Percentiles rank a stretch among this genome's conserved stretches.
Evolutionary conservation across 345 rosid species (phyloP).

Genomic region (Eucalyptus viminalis): DNA sequence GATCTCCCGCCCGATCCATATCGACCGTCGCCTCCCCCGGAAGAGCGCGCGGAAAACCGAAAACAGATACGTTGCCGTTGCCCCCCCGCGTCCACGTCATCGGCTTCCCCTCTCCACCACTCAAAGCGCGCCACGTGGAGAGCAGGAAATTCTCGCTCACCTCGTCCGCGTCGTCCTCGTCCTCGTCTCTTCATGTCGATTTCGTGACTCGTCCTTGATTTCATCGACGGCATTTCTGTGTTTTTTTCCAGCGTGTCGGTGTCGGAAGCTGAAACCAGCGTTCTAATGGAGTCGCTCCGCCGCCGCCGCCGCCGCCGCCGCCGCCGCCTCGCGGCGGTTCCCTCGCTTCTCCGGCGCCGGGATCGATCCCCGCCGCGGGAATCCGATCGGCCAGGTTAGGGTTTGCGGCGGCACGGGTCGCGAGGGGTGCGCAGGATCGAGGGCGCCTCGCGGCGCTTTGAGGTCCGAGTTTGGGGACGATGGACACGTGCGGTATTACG

Average conservation of each 20-base stretch:
- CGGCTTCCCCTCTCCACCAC: not conserved
- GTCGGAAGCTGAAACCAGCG: not conserved
- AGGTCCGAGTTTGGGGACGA: slow-evolving; percentile 17
- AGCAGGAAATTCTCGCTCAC: not conserved
- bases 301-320: not conserved
- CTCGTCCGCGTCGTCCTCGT: not conserved
- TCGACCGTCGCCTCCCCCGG: not conserved
- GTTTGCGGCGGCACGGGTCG: not conserved
- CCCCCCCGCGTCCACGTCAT: not conserved
- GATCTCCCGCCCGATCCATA: not conserved
- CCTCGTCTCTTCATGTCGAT: not conserved
- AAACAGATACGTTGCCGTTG: slow-evolving; percentile 8
- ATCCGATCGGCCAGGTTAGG: not conserved
- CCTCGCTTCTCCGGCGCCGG: not conserved
- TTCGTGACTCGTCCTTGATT: not conserved
- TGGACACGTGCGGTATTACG: slow-evolving; percentile 24
- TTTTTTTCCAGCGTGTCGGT: not conserved
- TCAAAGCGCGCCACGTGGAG: not conserved
- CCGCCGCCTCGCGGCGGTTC: slow-evolving; percentile 8
- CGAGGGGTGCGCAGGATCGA: not conserved
- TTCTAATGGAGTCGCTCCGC: not conserved
- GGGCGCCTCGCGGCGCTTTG: not conserved
- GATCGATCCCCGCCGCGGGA: not conserved
- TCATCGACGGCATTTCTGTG: not conserved
- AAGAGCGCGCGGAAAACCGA: slow-evolving; percentile 16